Conservation (phyloP, 2,329 filamentous ascomycete species). For the Sporothrix luriei region DNA sequence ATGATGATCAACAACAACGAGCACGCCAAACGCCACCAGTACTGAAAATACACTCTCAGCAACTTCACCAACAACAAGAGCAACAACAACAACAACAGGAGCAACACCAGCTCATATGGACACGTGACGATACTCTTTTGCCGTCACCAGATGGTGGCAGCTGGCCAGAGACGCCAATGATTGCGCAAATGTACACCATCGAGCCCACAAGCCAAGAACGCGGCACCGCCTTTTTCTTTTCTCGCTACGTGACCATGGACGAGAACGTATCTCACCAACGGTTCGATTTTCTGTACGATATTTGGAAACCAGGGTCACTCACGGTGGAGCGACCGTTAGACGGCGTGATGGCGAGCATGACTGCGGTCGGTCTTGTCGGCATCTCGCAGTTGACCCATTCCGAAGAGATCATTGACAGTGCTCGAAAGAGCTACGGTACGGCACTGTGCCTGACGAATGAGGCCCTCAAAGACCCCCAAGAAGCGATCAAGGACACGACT, state of each 20-base stretch:
- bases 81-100: constrained; percentile 13
- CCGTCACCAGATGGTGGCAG: constrained; percentile 43
- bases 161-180: constrained; percentile 41
- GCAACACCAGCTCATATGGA: constrained; percentile 27
- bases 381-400: constrained; percentile 52
- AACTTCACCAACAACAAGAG: neutral
- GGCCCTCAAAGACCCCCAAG: constrained; percentile 51
- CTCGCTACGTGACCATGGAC: constrained; percentile 53
- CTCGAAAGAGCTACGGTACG: constrained; percentile 55
- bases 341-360: constrained; percentile 55
- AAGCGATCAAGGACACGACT: constrained; percentile 53
- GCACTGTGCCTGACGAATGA: constrained; percentile 56
- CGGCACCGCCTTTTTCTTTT: constrained; percentile 55
- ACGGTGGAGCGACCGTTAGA: constrained; percentile 45
- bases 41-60: neutral
- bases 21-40: neutral
- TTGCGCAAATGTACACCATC: constrained; percentile 42
- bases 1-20: neutral
- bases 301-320: constrained; percentile 52
- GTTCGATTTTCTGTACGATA: constrained; percentile 57
- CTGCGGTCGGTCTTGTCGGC: constrained; percentile 57
- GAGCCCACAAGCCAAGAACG: constrained; percentile 47
- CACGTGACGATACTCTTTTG: constrained; percentile 40
- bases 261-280: constrained; percentile 52
- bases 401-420: constrained; percentile 50